Evolutionary conservation across 1,139 yeast species (phyloP).

Genomic region (Saccharomycopsis hybrid): DNA sequence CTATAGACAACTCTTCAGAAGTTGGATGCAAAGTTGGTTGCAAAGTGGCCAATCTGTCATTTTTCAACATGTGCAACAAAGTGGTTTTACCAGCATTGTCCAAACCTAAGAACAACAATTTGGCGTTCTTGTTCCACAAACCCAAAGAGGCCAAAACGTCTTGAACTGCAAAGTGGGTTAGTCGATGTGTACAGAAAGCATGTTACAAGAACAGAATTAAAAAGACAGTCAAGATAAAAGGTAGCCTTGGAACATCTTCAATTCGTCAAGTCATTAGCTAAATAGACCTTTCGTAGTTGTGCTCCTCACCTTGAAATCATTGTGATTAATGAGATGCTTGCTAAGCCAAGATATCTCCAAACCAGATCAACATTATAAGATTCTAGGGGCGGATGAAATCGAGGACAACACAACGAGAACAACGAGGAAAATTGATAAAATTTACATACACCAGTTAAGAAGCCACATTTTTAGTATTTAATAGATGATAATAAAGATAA

Average conservation of each 20-base stretch:
- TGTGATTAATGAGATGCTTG: too few relatives aligned
- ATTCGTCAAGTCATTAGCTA: neutral
- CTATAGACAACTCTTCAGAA: conserved; percentile 95
- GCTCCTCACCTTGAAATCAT: too few relatives aligned
- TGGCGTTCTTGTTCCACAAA: conserved; percentile 96
- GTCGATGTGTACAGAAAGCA: neutral
- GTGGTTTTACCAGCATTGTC: conserved; percentile 99
- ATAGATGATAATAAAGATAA: too few relatives aligned
- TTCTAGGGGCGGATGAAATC: too few relatives aligned
- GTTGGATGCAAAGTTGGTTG: conserved; percentile 99
- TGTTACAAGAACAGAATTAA: neutral
- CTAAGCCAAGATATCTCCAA: too few relatives aligned
- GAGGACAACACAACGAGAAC: too few relatives aligned
- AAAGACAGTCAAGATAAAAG: neutral
- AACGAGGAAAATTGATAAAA: too few relatives aligned
- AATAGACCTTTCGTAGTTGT: too few relatives aligned
- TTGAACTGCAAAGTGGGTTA: conserved; percentile 46
- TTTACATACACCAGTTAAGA: conserved; percentile 48
- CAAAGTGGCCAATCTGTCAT: conserved; percentile 94
- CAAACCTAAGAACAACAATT: conserved; percentile 87
- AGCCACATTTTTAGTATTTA: conserved; percentile 39
- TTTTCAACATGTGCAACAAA: conserved; percentile 89
- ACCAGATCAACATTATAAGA: too few relatives aligned
- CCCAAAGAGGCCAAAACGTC: conserved; percentile 92
- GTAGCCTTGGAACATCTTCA: neutral